phyloP scores from a whole-genome alignment of 495 filamentous ascomycete genomes.

The Thozetella sp. region DNA sequence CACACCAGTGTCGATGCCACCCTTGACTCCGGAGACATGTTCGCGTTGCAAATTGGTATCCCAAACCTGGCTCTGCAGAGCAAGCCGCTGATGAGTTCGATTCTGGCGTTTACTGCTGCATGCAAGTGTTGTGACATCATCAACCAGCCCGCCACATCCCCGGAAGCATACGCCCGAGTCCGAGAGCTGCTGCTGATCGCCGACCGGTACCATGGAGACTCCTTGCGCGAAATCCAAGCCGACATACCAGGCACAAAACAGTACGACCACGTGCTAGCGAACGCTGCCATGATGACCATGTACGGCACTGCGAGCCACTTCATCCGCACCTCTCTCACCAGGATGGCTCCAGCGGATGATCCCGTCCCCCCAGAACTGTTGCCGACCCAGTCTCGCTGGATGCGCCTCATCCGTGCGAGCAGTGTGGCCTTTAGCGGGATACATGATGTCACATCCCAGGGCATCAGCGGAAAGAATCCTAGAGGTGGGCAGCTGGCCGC shows the following conservation, averaged over 20 bases:
- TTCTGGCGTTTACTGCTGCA: conserved; percentile 38
- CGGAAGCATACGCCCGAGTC: conserved; percentile 21
- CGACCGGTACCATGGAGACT: conserved; percentile 32
- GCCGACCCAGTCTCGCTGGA: conserved; percentile 41
- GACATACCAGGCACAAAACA: conserved; percentile 22
- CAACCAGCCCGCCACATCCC: conserved; percentile 12
- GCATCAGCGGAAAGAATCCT: background rate
- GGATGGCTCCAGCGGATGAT: conserved; percentile 21
- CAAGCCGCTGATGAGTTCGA: conserved; percentile 39
- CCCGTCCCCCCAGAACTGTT: conserved; percentile 16
- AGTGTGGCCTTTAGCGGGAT: conserved; percentile 37
- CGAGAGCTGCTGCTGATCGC: conserved; percentile 28
- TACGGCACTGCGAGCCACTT: conserved; percentile 42
- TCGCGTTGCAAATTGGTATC: conserved; percentile 40
- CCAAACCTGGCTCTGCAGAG: conserved; percentile 41
- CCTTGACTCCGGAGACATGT: conserved; percentile 33
- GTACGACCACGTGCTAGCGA: conserved; percentile 39
- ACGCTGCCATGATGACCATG: conserved; percentile 47
- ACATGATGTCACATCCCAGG: too few species aligned
- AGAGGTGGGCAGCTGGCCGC: background rate
- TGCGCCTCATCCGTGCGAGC: conserved; percentile 38
- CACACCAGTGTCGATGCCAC: conserved; percentile 40
- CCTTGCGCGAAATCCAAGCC: conserved; percentile 29
- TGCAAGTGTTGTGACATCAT: conserved; percentile 42
- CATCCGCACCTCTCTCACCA: conserved; percentile 34